Percentiles rank a stretch among this genome's conserved stretches.
phyloP scores from a whole-genome alignment of 805 yeast genomes.

The Groenewaldozyma tartarivorans region DNA sequence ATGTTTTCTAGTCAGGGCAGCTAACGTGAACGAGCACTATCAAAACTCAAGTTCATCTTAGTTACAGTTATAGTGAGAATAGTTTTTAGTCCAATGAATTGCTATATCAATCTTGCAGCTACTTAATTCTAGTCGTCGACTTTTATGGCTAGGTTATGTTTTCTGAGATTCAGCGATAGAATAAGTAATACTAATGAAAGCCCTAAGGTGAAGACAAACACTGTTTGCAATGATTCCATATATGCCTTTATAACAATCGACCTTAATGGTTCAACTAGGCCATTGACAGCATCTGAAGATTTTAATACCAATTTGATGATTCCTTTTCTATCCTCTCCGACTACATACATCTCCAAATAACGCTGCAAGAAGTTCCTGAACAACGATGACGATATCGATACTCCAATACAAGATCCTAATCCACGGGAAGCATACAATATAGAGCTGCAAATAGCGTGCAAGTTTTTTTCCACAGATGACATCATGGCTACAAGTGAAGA shows the following conservation, averaged over 20 bases:
- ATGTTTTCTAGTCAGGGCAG: too few relatives aligned
- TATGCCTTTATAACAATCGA: background rate
- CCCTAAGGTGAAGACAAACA: background rate
- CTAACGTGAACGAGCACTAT: too few relatives aligned
- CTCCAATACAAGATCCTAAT: slow-evolving; percentile 79
- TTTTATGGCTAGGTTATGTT: too few relatives aligned
- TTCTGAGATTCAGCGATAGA: too few relatives aligned
- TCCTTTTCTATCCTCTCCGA: slow-evolving; percentile 11
- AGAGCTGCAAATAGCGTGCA: slow-evolving; percentile 80
- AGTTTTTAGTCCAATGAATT: too few relatives aligned
- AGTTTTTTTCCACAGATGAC: slow-evolving; percentile 56
- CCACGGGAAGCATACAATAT: slow-evolving; percentile 83
- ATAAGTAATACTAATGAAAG: too few relatives aligned
- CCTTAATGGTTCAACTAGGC: background rate
- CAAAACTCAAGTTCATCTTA: too few relatives aligned
- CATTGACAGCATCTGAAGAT: background rate
- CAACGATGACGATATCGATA: slow-evolving; percentile 58
- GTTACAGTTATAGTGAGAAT: too few relatives aligned
- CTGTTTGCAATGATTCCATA: background rate
- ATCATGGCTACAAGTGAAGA: slow-evolving; percentile 65
- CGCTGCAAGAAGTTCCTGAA: slow-evolving; percentile 42
- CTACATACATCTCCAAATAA: slow-evolving; percentile 19
- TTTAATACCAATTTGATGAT: slow-evolving; percentile 26
- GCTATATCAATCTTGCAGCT: too few relatives aligned
- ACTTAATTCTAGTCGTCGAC: too few relatives aligned